Conservation (phyloP, 805 yeast genomes). For the Ogataea pilisensis region DNA sequence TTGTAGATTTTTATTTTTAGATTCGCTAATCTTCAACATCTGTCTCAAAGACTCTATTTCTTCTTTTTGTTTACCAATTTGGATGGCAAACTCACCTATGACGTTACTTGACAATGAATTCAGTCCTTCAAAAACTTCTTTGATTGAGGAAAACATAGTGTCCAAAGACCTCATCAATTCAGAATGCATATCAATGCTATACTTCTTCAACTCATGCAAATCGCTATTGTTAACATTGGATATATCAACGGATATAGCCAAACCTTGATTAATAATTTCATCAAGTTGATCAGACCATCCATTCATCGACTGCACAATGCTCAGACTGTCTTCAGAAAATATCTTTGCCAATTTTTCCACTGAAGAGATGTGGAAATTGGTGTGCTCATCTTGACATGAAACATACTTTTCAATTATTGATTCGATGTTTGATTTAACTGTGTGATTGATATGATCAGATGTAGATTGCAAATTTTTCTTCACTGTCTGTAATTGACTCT, state of each 20-base stretch:
- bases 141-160: not conserved
- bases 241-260: constrained; percentile 1
- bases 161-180: not conserved
- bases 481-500: not conserved
- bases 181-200: not conserved
- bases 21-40: not conserved
- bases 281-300: not conserved
- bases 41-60: constrained; percentile 1
- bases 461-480: not conserved
- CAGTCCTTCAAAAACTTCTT: not conserved
- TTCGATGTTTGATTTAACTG: not conserved
- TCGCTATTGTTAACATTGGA: constrained; percentile 1
- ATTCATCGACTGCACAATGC: not conserved
- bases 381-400: not conserved
- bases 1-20: not conserved
- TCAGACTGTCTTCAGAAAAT: not conserved
- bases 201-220: not conserved
- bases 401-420: not conserved
- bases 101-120: not conserved
- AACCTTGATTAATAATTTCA: constrained; percentile 2
- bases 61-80: not conserved
- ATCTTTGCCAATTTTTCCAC: not conserved
- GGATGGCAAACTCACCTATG: not conserved
- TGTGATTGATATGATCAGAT: not conserved
- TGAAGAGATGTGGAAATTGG: not conserved